A percentile compares a stretch with the other conserved stretches of the same genome.
Evolutionary conservation across 768 basidiomycete species (phyloP).

Genomic region (Russula ochroleuca): DNA sequence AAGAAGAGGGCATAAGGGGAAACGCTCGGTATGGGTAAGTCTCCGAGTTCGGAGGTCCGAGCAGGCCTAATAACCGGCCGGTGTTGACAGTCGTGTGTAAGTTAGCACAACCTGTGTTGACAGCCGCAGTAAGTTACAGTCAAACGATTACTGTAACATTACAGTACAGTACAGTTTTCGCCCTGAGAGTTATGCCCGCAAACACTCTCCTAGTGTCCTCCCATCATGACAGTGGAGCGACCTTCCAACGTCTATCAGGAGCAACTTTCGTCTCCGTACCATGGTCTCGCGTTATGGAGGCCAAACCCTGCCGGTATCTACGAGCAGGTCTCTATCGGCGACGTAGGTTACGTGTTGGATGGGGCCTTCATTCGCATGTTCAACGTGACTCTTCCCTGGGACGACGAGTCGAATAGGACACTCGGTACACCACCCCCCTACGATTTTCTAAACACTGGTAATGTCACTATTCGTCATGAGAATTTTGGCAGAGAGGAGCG

Average conservation of each 20-base stretch:
- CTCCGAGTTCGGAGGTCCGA: too few relatives aligned
- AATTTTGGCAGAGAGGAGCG: background rate
- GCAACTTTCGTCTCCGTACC: slow-evolving; percentile 11
- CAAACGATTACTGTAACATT: too few relatives aligned
- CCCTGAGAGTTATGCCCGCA: too few relatives aligned
- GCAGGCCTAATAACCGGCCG: too few relatives aligned
- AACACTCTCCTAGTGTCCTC: too few relatives aligned
- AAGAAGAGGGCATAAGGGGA: too few relatives aligned
- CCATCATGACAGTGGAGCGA: background rate
- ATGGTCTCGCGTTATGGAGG: slow-evolving; percentile 22
- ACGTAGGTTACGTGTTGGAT: slow-evolving; percentile 24
- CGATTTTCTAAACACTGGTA: background rate
- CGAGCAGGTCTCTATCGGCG: slow-evolving; percentile 22
- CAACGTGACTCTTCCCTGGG: slow-evolving; percentile 13
- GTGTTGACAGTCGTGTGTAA: too few relatives aligned
- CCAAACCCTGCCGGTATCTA: slow-evolving; percentile 20
- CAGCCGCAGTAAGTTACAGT: too few relatives aligned
- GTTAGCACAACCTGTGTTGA: too few relatives aligned
- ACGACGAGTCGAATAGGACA: background rate
- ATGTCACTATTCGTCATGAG: background rate
- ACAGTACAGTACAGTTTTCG: too few relatives aligned
- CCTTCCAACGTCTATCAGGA: slow-evolving; percentile 16
- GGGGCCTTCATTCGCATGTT: slow-evolving; percentile 26
- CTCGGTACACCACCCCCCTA: background rate
- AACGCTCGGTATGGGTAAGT: too few relatives aligned